phyloP scores from a whole-genome alignment of 805 yeast genomes.

The Candida chauliodis region DNA sequence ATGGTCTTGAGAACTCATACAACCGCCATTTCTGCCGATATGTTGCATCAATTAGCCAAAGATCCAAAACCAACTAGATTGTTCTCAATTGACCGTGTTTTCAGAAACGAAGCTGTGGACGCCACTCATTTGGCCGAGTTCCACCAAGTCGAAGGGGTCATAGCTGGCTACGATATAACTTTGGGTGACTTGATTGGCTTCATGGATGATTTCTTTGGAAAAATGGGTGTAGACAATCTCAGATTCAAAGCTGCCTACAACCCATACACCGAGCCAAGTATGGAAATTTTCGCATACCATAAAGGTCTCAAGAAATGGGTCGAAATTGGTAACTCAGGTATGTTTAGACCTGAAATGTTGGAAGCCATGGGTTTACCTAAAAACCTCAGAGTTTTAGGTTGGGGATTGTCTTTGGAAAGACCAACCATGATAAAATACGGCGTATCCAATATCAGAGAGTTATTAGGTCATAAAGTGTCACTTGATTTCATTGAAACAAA shows the following conservation, averaged over 20 bases:
- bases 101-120: slow-evolving; percentile 99
- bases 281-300: slow-evolving; percentile 97
- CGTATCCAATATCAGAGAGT: slow-evolving; percentile 92
- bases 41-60: slow-evolving; percentile 82
- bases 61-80: slow-evolving; percentile 88
- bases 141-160: slow-evolving; percentile 98
- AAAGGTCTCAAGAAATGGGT: slow-evolving; percentile 95
- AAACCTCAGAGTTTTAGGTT: slow-evolving; percentile 90
- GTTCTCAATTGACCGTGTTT: slow-evolving; percentile 95
- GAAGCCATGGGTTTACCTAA: slow-evolving; percentile 97
- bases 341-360: slow-evolving; percentile 99
- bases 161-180: slow-evolving; percentile 93
- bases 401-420: slow-evolving; percentile 96
- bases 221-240: slow-evolving; percentile 94
- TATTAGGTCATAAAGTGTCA: slow-evolving; percentile 94
- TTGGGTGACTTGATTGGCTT: slow-evolving; percentile 95
- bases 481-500: slow-evolving; percentile 91
- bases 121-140: slow-evolving; percentile 99
- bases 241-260: slow-evolving; percentile 98
- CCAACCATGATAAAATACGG: slow-evolving; percentile 99
- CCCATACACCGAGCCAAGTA: slow-evolving; percentile 98
- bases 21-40: slow-evolving; percentile 86
- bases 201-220: slow-evolving; percentile 94
- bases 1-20: slow-evolving; percentile 97
- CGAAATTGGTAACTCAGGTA: slow-evolving; percentile 98